Percentiles rank a stretch among this genome's conserved stretches.
These are phyloP conservation scores for Podosphaera xanthii DNA, from an alignment of 2,329 filamentous ascomycete genomes.

Conservation along the genomic window DNA sequence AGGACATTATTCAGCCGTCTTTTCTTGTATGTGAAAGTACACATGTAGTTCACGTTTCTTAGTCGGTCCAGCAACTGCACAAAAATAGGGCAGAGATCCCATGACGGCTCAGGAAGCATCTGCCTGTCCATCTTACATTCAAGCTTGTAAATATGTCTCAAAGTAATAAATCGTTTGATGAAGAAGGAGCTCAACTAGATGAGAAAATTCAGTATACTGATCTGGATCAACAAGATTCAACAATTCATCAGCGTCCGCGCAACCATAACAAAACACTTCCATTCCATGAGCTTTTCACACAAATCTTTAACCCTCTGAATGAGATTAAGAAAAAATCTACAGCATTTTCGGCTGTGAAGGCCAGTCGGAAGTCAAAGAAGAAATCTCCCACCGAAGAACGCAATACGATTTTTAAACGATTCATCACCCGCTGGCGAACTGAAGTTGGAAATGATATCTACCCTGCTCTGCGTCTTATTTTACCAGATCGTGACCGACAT, in stretches of 20 bases:
- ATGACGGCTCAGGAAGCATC: too few relatives aligned
- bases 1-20: too few relatives aligned
- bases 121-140: too few relatives aligned
- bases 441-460: constrained; percentile 87
- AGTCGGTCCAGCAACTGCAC: too few relatives aligned
- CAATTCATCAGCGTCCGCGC: constrained; percentile 59
- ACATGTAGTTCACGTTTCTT: too few relatives aligned
- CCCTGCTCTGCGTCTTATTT: constrained; percentile 71
- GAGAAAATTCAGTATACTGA: constrained; percentile 24
- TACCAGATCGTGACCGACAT: constrained; percentile 82
- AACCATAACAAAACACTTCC: constrained; percentile 61
- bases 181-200: constrained; percentile 17
- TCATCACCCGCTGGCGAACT: constrained; percentile 67
- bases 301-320: constrained; percentile 58
- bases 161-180: background rate
- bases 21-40: too few relatives aligned
- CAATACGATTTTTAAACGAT: constrained; percentile 60
- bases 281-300: constrained; percentile 57
- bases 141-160: too few relatives aligned
- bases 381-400: constrained; percentile 56
- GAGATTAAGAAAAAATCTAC: constrained; percentile 46
- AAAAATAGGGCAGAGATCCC: too few relatives aligned
- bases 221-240: constrained; percentile 16
- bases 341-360: constrained; percentile 27
- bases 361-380: constrained; percentile 36